A percentile compares a stretch with the other conserved stretches of the same genome.
phyloP scores from a whole-genome alignment of 495 filamentous ascomycete species.

The Acidomyces sp. region DNA sequence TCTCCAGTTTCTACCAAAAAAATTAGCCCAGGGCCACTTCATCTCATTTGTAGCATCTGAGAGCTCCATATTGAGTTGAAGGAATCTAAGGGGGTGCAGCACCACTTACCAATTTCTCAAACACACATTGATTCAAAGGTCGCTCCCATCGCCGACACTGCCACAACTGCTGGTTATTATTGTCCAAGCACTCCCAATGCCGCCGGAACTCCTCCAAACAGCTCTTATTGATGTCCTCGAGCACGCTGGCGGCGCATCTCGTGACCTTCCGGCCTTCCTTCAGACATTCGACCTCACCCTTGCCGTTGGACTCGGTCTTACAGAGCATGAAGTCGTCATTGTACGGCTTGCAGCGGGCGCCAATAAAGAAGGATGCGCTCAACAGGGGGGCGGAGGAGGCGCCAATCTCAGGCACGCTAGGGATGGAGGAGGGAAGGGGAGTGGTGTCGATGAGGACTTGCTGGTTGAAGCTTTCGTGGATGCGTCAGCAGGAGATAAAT shows the following conservation, averaged over 20 bases:
- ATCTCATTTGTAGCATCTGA: too few species aligned
- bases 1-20: conserved; percentile 61
- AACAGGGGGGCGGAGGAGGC: conserved; percentile 80
- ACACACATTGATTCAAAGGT: conserved; percentile 82
- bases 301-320: conserved; percentile 79
- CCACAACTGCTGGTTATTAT: conserved; percentile 94
- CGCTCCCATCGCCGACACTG: conserved; percentile 71
- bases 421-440: conserved; percentile 81
- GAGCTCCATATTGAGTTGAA: too few species aligned
- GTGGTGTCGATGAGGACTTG: conserved; percentile 87
- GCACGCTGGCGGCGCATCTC: conserved; percentile 91
- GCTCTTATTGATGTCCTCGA: conserved; percentile 91
- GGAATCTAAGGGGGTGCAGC: too few species aligned
- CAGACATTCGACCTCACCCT: conserved; percentile 86
- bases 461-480: conserved; percentile 67
- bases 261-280: conserved; percentile 94
- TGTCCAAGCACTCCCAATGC: conserved; percentile 91
- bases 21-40: background rate
- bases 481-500: background rate
- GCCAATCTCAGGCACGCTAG: conserved; percentile 81
- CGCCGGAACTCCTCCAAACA: conserved; percentile 80
- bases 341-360: conserved; percentile 81
- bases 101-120: conserved; percentile 76
- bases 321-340: conserved; percentile 99
- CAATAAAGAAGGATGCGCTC: conserved; percentile 94